Conservation (phyloP, 23 red algal species). For the Gracilaria vermiculophylla region DNA sequence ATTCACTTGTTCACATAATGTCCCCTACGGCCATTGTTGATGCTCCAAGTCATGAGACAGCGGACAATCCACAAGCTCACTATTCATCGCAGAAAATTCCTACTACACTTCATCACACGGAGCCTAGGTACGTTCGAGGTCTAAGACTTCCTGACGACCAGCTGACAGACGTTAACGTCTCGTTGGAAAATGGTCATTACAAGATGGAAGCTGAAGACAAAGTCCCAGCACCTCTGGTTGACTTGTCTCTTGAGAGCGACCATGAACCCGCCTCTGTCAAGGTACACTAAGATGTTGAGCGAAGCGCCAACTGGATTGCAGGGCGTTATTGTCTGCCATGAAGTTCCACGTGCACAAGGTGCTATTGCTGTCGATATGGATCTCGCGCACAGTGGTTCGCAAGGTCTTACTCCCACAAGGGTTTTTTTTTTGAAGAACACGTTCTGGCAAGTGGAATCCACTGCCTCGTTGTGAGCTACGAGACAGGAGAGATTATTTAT, state of each 20-base stretch:
- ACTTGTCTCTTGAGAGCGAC: slow-evolving; percentile 2
- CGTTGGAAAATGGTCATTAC: background rate
- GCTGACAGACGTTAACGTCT: background rate
- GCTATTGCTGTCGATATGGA: too few relatives aligned
- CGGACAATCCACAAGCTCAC: background rate
- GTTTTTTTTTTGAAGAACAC: too few relatives aligned
- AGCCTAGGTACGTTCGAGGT: background rate
- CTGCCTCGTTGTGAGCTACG: too few relatives aligned
- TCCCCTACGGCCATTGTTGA: slow-evolving; percentile 1
- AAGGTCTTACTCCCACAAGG: too few relatives aligned
- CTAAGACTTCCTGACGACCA: background rate
- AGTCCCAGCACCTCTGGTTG: background rate
- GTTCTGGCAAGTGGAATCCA: too few relatives aligned
- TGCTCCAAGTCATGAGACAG: background rate
- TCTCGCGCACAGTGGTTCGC: too few relatives aligned
- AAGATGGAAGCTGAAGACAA: background rate
- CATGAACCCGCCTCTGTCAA: background rate
- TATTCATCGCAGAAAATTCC: background rate
- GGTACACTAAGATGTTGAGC: background rate
- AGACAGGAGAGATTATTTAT: too few relatives aligned
- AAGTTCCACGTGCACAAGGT: too few relatives aligned
- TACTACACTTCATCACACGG: background rate
- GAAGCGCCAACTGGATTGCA: background rate
- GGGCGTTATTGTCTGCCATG: too few relatives aligned
- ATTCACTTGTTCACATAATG: background rate